Conservation (phyloP, 176 grass and related monocot genomes). For the Urochloa ruziziensis region DNA sequence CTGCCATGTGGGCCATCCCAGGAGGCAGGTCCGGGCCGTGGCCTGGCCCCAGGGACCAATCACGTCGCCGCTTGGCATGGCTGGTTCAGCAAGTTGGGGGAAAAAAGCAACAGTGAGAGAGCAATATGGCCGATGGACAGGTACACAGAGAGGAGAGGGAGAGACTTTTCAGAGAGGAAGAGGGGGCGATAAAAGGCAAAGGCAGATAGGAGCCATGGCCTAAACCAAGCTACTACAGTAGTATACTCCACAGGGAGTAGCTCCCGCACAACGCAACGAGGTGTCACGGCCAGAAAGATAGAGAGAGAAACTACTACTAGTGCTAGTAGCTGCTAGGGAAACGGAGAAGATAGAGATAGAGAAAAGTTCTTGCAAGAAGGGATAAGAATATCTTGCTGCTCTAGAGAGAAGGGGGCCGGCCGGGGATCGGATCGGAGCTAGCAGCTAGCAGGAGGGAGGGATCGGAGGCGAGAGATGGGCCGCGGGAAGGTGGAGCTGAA, state of each 20-base stretch:
- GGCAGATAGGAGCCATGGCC: not conserved
- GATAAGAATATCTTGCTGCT: not conserved
- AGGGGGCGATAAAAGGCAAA: not conserved
- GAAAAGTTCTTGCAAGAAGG: not conserved
- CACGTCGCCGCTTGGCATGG: slow-evolving; percentile 4
- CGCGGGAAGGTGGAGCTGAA: slow-evolving; percentile 58
- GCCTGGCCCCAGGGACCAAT: slow-evolving; percentile 12
- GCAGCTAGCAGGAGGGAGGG: too few relatives aligned
- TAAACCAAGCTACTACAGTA: not conserved
- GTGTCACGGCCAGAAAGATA: not conserved
- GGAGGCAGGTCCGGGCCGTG: not conserved
- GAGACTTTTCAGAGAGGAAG: not conserved
- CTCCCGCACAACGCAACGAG: too few relatives aligned
- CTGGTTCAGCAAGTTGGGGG: not conserved
- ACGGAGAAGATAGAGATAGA: not conserved
- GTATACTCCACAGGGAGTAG: not conserved
- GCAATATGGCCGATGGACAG: not conserved
- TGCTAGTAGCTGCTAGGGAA: not conserved
- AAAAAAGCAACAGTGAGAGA: not conserved
- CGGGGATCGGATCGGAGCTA: not conserved
- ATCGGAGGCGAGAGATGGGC: slow-evolving; percentile 25
- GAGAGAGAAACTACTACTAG: not conserved
- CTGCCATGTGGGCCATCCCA: not conserved
- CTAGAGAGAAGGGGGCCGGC: not conserved
- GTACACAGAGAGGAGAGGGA: not conserved